A percentile compares a stretch with the other conserved stretches of the same genome.
Evolutionary conservation across 1,284 basidiomycete genomes (phyloP).

Genomic region (Acaromyces ingoldii): DNA sequence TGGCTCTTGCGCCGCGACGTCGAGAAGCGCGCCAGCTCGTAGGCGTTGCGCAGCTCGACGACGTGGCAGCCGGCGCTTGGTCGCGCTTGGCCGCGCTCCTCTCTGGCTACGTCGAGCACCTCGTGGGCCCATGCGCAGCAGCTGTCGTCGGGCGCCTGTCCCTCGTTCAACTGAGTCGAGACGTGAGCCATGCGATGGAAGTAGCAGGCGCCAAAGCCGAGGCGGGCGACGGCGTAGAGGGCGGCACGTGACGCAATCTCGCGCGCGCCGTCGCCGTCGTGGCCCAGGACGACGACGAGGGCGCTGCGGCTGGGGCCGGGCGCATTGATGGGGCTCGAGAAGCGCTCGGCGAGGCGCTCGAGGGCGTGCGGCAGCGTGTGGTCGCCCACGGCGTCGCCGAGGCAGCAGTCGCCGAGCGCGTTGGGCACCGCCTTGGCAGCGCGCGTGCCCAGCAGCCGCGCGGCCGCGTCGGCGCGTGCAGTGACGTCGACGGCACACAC

Average conservation of each 20-base stretch:
- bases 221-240: slow-evolving; percentile 3
- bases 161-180: no score
- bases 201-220: slow-evolving; percentile 11
- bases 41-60: no score
- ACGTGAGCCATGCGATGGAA: no score
- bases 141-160: no score
- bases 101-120: no score
- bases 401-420: slow-evolving; percentile 1
- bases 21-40: no score
- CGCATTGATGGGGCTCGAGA: slow-evolving; percentile 13
- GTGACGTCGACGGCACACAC: slow-evolving; percentile 12
- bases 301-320: slow-evolving; percentile 6
- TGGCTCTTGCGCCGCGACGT: no score
- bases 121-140: no score
- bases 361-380: slow-evolving; percentile 12
- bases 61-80: no score
- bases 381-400: slow-evolving; percentile 3
- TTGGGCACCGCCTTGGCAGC: background rate
- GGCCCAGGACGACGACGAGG: slow-evolving; percentile 8
- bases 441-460: background rate
- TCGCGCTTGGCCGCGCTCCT: no score
- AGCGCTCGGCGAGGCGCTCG: background rate
- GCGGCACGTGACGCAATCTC: slow-evolving; percentile 9
- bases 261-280: background rate
- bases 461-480: background rate